Conservation (phyloP, 169 alveolate genomes). For the Plasmodium gaboni region DNA sequence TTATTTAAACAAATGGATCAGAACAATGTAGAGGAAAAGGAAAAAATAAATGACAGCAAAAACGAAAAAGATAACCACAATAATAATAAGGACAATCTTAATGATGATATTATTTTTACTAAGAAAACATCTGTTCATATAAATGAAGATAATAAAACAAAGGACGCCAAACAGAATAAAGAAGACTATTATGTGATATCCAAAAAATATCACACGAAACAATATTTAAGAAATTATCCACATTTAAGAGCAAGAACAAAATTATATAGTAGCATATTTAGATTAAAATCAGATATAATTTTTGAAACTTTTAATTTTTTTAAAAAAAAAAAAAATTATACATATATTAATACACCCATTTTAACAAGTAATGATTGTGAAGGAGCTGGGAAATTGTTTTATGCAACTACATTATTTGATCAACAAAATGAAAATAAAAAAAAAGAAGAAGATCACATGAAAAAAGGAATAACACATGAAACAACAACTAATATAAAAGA, state of each 20-base stretch:
- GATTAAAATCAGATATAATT: constrained; percentile 90
- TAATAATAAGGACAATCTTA: background rate
- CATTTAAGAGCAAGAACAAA: constrained; percentile 85
- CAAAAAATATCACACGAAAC: constrained; percentile 82
- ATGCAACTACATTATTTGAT: constrained; percentile 93
- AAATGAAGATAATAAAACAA: constrained; percentile 4
- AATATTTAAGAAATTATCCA: constrained; percentile 80
- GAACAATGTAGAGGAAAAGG: background rate
- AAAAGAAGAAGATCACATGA: constrained; percentile 1
- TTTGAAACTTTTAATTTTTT: constrained; percentile 87
- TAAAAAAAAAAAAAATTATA: constrained; percentile 89
- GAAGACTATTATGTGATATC: constrained; percentile 82
- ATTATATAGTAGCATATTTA: constrained; percentile 88
- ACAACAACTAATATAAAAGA: constrained; percentile 4
- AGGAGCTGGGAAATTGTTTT: constrained; percentile 99
- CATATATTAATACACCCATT: constrained; percentile 98
- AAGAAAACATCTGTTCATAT: background rate
- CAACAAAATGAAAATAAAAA: constrained; percentile 45
- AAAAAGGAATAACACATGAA: constrained; percentile 6
- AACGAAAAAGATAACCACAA: background rate
- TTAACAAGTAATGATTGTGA: constrained; percentile 99
- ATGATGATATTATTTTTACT: background rate
- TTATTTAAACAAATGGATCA: constrained; percentile 81
- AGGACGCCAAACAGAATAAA: constrained; percentile 35
- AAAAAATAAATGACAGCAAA: background rate